Evolutionary conservation across 163 green algal genomes (phyloP), one percentile per base, ranked within the genome.

Genomic region (Volvox carteri): DNA sequence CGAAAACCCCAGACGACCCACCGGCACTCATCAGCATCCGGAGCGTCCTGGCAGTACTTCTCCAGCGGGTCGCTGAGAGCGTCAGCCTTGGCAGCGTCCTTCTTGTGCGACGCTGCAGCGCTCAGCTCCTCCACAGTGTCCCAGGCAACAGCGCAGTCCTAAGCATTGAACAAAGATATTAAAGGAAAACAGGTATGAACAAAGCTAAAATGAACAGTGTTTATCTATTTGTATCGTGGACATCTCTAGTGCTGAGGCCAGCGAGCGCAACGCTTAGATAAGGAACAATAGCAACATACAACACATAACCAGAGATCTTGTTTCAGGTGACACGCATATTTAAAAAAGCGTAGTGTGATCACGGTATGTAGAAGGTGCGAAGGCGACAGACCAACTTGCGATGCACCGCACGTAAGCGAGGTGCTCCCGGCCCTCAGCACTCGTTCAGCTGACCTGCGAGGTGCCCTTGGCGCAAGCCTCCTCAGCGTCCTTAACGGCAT

Each of bases 51-150:
- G 86, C 94, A 96, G 92, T 91, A 97, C 84, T 92, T 52, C 91
- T 97, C 95, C 39, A 97, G 92, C 7, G 95, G 94, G 84, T 97
- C 95, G 33, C 54, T 86, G 3, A 75, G 39, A 14, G 65, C 11
- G 65, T 93, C 85, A 39, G 81, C 75, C 54, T 84, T 54, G 30
- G 46, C 62, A 12, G 88, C 67, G 6, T 86, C 92, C 92, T 95
- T 96, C 92, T 96, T 94, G 92, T 97, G 93, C 41, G 95, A 92
- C 30, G 88, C 90, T 78, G 92, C 95, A 65, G 95, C 96, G 70
- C 76, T 92, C 11, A 97, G 81, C 94, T 97, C 95, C 94, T 97
- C 95, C 30, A 98, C 95, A n/a, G 96, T 96, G 93, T 97, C 95
- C 95, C 95, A 97, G 18, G 95, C 95, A 39, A 93, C 89, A 37